Base-by-base conservation (phyloP, 2,329 filamentous ascomycete species). In the Fusarium ambrosium region DNA sequence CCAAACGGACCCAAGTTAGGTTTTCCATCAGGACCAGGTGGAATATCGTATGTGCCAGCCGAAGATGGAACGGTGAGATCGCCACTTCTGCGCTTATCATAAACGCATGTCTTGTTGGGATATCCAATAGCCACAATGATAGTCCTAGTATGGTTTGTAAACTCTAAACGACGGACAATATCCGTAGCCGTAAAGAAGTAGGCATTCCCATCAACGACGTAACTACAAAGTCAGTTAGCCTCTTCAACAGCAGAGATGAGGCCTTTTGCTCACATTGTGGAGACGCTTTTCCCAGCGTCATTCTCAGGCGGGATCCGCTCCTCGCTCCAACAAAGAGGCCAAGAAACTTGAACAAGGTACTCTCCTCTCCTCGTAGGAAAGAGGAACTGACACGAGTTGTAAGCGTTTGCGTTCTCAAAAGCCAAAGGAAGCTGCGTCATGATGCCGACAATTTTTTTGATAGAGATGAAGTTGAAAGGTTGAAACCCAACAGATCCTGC, bases 121-220 rank as follows among this genome's bases (percentile, higher is more conserved):
- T 83, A 84, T 2, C 80, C 79, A 14, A 84, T 73, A 16, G 76
- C 81, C 9, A 84, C 80, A 3, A 83, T 68, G 10, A 83, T 70
- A n/a, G 74, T 75, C 24, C 75, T 73, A 2, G 72, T 69, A 9
- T 68, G 62, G 66, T 80, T 76, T 11, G 70, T 76, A 18, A 78
- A 79, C 27, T 79, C 74, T 1, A 80, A 65, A 20, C 80, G 72
- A 6, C 74, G 72, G 1, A 71, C 68, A 14, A 81, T 70, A 29
- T 83, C 81, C 2, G 80, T 77, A 0, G 80, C 81, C 0, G 81
- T 80, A 39, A 79, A 76, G 67, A 83, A 82, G 51, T 82, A 81
- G 2, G 80, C 81, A 51, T 83, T 83, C 2, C 82, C 82, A 32
- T 83, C 82, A 2, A 80, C 80, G 4, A 81, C 69, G 32, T 83